Conservation (phyloP, 148 eudicot genomes). For the Camellia japonica region DNA sequence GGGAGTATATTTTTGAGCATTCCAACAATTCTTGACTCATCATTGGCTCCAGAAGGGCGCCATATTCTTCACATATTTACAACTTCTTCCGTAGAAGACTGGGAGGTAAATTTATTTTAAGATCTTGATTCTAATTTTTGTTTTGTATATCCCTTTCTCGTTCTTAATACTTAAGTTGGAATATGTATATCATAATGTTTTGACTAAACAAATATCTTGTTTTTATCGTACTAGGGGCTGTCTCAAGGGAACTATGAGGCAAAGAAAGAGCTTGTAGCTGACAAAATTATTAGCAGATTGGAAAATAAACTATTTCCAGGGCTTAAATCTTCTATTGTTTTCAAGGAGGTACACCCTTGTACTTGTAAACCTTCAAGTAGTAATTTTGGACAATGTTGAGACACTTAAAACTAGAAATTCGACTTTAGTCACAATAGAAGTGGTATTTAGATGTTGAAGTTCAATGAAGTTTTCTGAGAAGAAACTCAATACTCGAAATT, state of each 20-base stretch:
- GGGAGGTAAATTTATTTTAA: conserved; percentile 56
- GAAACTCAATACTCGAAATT: neutral
- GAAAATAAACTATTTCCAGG: conserved; percentile 90
- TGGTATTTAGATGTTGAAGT: neutral
- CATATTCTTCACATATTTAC: conserved; percentile 97
- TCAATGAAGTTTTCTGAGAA: neutral
- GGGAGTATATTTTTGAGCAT: conserved; percentile 98
- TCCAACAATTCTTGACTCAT: conserved; percentile 88
- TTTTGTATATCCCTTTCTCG: neutral
- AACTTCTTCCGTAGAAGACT: conserved; percentile 82
- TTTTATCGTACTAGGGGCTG: conserved; percentile 53
- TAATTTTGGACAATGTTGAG: neutral
- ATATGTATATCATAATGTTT: neutral
- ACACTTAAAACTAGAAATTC: neutral
- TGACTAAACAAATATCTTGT: neutral
- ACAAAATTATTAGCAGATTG: conserved; percentile 80
- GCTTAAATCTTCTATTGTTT: conserved; percentile 68
- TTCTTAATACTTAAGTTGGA: neutral
- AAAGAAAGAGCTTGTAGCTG: conserved; percentile 86
- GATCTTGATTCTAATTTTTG: conserved; percentile 4
- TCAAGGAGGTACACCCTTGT: conserved; percentile 62
- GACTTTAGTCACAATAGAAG: neutral
- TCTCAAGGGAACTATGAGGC: conserved; percentile 62
- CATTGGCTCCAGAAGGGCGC: conserved; percentile 85
- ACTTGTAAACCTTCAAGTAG: neutral